phyloP scores from a whole-genome alignment of 441 rosid species.

The Aleurites moluccanus region DNA sequence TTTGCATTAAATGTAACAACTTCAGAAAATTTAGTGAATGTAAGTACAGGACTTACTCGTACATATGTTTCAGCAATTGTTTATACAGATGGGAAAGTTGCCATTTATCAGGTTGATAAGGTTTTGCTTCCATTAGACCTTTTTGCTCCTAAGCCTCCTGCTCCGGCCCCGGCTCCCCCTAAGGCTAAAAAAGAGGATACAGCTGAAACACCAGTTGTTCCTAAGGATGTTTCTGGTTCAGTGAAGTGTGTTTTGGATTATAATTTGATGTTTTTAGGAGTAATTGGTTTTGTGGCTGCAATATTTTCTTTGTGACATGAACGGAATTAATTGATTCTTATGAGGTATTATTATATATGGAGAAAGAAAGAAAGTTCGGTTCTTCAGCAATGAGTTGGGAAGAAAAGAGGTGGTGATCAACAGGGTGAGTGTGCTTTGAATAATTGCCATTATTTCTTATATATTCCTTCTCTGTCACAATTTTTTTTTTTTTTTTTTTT shows the following conservation, averaged over 20 bases:
- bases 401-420: slow-evolving; percentile 3
- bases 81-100: slow-evolving; percentile 22
- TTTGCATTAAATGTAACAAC: slow-evolving; percentile 15
- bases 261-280: slow-evolving; percentile 14
- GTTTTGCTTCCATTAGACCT: slow-evolving; percentile 21
- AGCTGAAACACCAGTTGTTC: slow-evolving; percentile 5
- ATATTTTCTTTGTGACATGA: slow-evolving; percentile 36
- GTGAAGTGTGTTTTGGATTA: background rate
- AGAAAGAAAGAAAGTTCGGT: background rate
- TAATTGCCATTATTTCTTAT: background rate
- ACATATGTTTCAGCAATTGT: slow-evolving; percentile 20
- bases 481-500: background rate
- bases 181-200: slow-evolving; percentile 19
- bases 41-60: slow-evolving; percentile 17
- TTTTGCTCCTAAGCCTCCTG: slow-evolving; percentile 25
- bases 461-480: background rate
- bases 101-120: slow-evolving; percentile 20
- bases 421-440: slow-evolving; percentile 6
- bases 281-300: slow-evolving; percentile 20
- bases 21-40: slow-evolving; percentile 17
- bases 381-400: background rate
- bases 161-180: slow-evolving; percentile 16
- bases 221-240: slow-evolving; percentile 23
- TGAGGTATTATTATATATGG: background rate
- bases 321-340: background rate